These are phyloP conservation scores for Hyphopichia homilentoma DNA, from an alignment of 805 yeast species.

Conservation along the genomic window DNA sequence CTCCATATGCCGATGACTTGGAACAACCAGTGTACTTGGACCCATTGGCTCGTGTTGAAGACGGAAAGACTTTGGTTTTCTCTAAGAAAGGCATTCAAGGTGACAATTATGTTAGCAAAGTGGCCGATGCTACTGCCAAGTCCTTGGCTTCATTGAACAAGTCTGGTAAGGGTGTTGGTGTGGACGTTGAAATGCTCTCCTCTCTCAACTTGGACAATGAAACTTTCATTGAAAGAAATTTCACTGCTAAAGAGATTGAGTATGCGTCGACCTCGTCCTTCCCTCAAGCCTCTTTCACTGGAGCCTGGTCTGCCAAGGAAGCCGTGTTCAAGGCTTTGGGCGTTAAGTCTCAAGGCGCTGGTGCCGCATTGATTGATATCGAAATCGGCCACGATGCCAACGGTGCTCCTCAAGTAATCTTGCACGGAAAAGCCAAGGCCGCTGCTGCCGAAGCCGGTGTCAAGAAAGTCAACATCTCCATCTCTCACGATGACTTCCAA, in stretches of 20 bases:
- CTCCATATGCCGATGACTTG: conserved; percentile 87
- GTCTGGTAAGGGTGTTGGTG: conserved; percentile 78
- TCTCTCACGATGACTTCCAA: conserved; percentile 95
- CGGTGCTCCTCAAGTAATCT: conserved; percentile 78
- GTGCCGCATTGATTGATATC: conserved; percentile 88
- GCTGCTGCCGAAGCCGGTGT: conserved; percentile 74
- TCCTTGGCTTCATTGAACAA: conserved; percentile 57
- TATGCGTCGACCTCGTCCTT: conserved; percentile 75
- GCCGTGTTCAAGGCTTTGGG: conserved; percentile 97
- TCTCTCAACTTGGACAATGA: conserved; percentile 83
- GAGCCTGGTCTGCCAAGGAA: conserved; percentile 99
- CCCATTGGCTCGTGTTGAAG: conserved; percentile 80
- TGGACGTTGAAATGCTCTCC: conserved; percentile 88
- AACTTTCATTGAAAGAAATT: conserved; percentile 89
- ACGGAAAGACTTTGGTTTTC: conserved; percentile 44
- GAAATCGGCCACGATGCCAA: conserved; percentile 72
- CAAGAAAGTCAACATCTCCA: conserved; percentile 74
- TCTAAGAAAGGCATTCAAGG: conserved; percentile 49
- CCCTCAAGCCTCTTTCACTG: conserved; percentile 89
- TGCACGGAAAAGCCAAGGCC: conserved; percentile 70
- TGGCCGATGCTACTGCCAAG: conserved; percentile 59
- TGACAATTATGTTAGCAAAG: conserved; percentile 39
- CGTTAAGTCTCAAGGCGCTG: conserved; percentile 87
- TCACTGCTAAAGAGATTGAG: conserved; percentile 72
- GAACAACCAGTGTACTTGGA: conserved; percentile 92